phyloP scores from a whole-genome alignment of 1,284 basidiomycete genomes.

The Gymnopus androsaceus region DNA sequence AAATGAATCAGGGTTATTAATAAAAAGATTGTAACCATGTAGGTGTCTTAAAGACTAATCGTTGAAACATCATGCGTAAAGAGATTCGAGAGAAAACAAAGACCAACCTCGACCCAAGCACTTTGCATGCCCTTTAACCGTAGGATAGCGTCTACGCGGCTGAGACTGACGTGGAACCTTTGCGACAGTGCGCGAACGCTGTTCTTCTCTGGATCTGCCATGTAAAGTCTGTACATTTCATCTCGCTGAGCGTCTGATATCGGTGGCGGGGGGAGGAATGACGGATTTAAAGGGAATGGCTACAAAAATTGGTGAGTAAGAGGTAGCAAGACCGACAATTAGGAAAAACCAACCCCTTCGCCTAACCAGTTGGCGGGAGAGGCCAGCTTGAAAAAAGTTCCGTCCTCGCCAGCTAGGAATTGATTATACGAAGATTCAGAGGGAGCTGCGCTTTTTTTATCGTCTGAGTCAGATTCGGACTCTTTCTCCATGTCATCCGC shows the following conservation, averaged over 20 bases:
- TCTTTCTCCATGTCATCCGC: constrained; percentile 20
- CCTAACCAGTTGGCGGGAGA: constrained; percentile 61
- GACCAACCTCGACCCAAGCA: constrained; percentile 68
- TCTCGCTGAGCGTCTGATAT: constrained; percentile 62
- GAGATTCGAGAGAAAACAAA: constrained; percentile 16
- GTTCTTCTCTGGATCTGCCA: constrained; percentile 56
- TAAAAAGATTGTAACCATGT: constrained; percentile 59
- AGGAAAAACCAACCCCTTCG: constrained; percentile 47
- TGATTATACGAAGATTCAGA: constrained; percentile 6
- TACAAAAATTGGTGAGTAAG: constrained; percentile 26
- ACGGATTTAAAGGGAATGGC: constrained; percentile 83
- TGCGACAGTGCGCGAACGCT: constrained; percentile 62
- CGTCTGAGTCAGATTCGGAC: neutral
- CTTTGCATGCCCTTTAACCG: constrained; percentile 76
- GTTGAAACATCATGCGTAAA: constrained; percentile 61
- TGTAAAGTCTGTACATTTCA: constrained; percentile 57
- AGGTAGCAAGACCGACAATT: neutral
- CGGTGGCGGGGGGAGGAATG: constrained; percentile 77
- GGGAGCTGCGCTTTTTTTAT: constrained; percentile 3
- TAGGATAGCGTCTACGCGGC: constrained; percentile 78
- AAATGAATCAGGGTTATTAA: constrained; percentile 40
- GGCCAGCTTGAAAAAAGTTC: constrained; percentile 43
- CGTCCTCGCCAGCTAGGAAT: constrained; percentile 40
- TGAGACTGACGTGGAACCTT: constrained; percentile 64
- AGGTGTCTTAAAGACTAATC: constrained; percentile 87